Evolutionary conservation across 441 rosid genomes (phyloP), one percentile per base, ranked within the genome.

Genomic region (Mallotus japonicus): DNA sequence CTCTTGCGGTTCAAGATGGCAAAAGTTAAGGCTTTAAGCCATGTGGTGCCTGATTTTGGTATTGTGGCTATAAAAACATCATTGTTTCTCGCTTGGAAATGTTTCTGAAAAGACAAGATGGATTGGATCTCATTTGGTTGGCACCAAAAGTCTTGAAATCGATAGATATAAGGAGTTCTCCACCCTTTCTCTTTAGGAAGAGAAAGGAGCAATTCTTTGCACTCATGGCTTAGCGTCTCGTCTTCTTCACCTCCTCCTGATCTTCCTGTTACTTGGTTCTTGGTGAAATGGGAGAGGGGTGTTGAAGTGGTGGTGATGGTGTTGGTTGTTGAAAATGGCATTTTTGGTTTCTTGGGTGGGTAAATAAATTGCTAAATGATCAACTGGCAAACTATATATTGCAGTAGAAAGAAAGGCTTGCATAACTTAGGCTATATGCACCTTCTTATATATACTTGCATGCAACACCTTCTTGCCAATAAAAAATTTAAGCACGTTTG

Each of bases 11-110:
- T 83, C 9, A 84, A 62, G 22, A 89, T 58, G 53, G 97, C 76
- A 64, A 84, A 89, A 8, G 77, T 55, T 7, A 93, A 77, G 64
- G 92, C 97, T 77, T 93, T 93, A 20, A 90, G 74, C 98, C 97
- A 91, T 0, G 97, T 93, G 14, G 97, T 91, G 49, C 98, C 98
- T 4, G 96, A 90, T 79, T 93, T 93, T 1, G 97, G 93, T n/a
- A 85, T 77, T 64, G 94, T 86, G 15, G 92, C 82, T 9, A 93
- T 57, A 59, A 91, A 37, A 7, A 90, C 84, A 67, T 93, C 96
- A 13, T 63, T 66, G 19, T 79, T 77, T 15, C 22, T 75, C 0
- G 91, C 76, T 40, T 74, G 66, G 65, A 90, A 93, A 59, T 93
- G 87, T 32, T 79, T 83, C 14, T 91, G 88, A 66, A 90, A 88